Base-by-base conservation (phyloP, 768 basidiomycete genomes). In the Russula dissimulans region DNA sequence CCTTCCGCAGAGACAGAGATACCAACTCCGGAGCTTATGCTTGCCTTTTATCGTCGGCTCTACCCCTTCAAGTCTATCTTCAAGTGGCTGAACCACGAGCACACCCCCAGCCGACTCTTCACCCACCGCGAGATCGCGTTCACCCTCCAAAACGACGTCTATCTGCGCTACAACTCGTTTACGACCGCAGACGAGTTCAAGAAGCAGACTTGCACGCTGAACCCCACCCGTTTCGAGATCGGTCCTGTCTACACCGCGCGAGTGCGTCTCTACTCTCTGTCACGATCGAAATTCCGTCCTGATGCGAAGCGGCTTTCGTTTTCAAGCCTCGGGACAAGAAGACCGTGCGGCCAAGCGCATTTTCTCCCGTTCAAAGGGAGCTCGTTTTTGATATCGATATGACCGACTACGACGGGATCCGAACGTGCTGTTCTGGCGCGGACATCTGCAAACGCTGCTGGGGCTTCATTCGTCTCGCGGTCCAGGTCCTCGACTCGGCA, bases 341-440 rank as follows among this genome's bases (percentile, higher is more conserved):
- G 69, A 86, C 89, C 0, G 77, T 91, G 10, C 83, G 83, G 11
- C 76, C 85, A n/a, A 73, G 75, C 2, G 79, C 78, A 0, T 85
- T 97, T 65, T 77, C 79, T 46, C 93, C 97, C 0, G 71, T 82
- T 38, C 81, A 83, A 64, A 87, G 97, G 60, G 97, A 98, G 71
- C 86, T 99, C 45, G 95, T 98, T 0, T 97, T 99, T 71, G 97
- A 99, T 83, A 97, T 99, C 70, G 97, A 99, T 74, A 97, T 99
- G 97, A 95, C 97, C 15, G 97, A 99, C 74, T 99, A 98, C 74
- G 95, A 99, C 71, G 78, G 85, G 47, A 82, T 98, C 68, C 86
- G 97, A 50, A 97, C 94, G 0, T 99, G 97, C 73, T 98, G 97
- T 75, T 85, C 86, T 12, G 89, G 83, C 50, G 91, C 93, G 47